Conservation (phyloP, 805 yeast genomes). For the Komagataella mondaviorum region DNA sequence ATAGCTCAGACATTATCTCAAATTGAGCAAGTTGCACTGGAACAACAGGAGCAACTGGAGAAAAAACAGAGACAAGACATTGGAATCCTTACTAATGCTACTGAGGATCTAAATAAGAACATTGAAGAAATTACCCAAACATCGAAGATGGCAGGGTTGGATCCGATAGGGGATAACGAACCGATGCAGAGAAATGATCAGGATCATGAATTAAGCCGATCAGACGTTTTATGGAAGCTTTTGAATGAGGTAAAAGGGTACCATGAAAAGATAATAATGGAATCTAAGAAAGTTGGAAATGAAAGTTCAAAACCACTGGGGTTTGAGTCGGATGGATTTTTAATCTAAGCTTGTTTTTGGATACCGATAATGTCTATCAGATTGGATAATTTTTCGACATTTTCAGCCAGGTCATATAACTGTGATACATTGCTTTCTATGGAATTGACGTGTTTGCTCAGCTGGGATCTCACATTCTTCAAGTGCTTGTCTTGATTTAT, state of each 20-base stretch:
- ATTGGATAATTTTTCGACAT: background rate
- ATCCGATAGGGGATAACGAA: background rate
- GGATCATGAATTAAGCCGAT: background rate
- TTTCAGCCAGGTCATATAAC: background rate
- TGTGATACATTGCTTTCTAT: background rate
- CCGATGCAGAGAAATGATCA: background rate
- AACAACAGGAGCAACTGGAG: slow-evolving; percentile 2
- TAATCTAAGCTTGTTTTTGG: background rate
- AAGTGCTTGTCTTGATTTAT: background rate
- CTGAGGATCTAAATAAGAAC: background rate
- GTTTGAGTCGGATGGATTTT: background rate
- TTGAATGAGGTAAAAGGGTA: background rate
- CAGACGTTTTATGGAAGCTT: background rate
- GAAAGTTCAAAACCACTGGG: background rate
- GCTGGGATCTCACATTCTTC: background rate
- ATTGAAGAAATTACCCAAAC: background rate
- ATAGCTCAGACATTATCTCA: slow-evolving; percentile 4
- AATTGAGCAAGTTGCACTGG: slow-evolving; percentile 7
- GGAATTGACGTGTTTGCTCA: background rate
- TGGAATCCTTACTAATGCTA: background rate
- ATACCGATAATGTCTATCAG: background rate
- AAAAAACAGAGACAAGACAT: background rate
- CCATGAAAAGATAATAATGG: background rate
- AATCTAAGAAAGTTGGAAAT: background rate
- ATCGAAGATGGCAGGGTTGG: background rate